These are phyloP conservation scores for Priceomyces fermenticarens DNA, from an alignment of 805 yeast genomes.

Conservation along the genomic window DNA sequence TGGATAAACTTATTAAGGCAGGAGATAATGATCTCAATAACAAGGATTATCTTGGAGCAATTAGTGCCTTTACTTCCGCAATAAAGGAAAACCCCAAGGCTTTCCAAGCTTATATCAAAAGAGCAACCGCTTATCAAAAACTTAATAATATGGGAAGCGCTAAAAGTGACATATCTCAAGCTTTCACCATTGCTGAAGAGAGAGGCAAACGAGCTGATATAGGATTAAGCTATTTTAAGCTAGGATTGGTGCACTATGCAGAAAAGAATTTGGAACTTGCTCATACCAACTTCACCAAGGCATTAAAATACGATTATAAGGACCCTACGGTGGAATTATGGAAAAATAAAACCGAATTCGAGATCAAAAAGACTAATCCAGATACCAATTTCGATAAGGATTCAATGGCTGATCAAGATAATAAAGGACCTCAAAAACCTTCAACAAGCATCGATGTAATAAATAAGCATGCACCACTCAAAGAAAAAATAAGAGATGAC, in stretches of 20 bases:
- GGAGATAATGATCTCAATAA: slow-evolving; percentile 30
- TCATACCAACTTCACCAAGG: slow-evolving; percentile 36
- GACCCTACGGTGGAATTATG: slow-evolving; percentile 51
- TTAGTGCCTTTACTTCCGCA: slow-evolving; percentile 35
- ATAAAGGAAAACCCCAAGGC: slow-evolving; percentile 43
- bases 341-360: slow-evolving; percentile 36
- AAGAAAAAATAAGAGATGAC: slow-evolving; percentile 35
- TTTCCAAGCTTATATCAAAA: slow-evolving; percentile 44
- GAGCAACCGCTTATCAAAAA: slow-evolving; percentile 50
- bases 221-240: slow-evolving; percentile 46
- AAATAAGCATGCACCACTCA: slow-evolving; percentile 39
- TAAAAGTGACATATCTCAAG: slow-evolving; percentile 42
- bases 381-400: slow-evolving; percentile 13
- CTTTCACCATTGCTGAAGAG: slow-evolving; percentile 43
- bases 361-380: slow-evolving; percentile 17
- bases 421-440: neutral
- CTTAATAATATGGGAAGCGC: slow-evolving; percentile 47
- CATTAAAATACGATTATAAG: slow-evolving; percentile 39
- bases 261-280: slow-evolving; percentile 43
- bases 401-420: neutral
- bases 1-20: slow-evolving; percentile 31
- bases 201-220: slow-evolving; percentile 46
- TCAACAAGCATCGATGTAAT: slow-evolving; percentile 30
- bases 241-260: slow-evolving; percentile 45
- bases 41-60: slow-evolving; percentile 44